A percentile compares a stretch with the other conserved stretches of the same genome.
These are phyloP conservation scores for Blastomyces parvus DNA, from an alignment of 2,329 filamentous ascomycete species.

Conservation along the genomic window DNA sequence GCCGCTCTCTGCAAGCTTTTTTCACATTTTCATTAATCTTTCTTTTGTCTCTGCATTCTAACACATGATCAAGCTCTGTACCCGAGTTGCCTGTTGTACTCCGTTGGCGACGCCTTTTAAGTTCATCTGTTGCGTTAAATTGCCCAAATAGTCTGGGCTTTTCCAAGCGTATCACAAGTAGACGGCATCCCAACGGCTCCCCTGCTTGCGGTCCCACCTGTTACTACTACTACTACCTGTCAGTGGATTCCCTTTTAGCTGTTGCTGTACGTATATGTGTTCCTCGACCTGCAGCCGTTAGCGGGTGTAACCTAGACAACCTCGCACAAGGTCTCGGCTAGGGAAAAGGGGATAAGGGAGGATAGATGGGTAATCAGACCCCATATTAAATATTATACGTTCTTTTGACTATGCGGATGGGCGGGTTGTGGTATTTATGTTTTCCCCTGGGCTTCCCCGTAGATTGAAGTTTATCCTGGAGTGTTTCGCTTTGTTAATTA, in stretches of 20 bases:
- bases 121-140: neutral
- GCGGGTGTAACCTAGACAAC: slow-evolving; percentile 4
- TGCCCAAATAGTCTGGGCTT: neutral
- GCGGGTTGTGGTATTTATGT: neutral
- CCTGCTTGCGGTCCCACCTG: slow-evolving; percentile 1
- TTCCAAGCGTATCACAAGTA: neutral
- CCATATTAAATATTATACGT: neutral
- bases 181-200: neutral
- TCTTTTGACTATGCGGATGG: neutral
- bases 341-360: neutral
- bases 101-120: neutral
- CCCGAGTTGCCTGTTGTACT: neutral
- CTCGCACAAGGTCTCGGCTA: neutral
- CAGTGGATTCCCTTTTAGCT: neutral
- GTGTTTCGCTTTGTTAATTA: neutral
- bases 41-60: neutral
- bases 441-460: neutral
- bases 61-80: neutral
- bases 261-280: neutral
- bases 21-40: neutral
- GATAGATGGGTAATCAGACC: neutral
- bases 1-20: neutral
- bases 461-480: neutral
- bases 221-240: neutral
- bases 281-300: slow-evolving; percentile 4